phyloP scores from a whole-genome alignment of 352 stramenopile genomes.

The Elongisporangium prolatum region DNA sequence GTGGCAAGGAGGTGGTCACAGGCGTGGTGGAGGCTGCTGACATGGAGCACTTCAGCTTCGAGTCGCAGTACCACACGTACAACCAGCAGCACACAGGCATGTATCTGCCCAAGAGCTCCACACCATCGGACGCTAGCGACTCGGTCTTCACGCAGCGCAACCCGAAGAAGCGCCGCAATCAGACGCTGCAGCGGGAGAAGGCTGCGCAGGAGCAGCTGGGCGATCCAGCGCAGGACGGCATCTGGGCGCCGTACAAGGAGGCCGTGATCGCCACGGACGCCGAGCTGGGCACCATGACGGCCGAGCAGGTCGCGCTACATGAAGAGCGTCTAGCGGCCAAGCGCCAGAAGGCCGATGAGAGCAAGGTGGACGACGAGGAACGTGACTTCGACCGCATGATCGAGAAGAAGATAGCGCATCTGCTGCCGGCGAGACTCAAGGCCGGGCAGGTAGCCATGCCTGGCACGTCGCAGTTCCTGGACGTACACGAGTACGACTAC shows the following conservation, averaged over 20 bases:
- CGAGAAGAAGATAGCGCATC: slow-evolving; percentile 79
- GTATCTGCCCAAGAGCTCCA: slow-evolving; percentile 17
- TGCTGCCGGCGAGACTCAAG: slow-evolving; percentile 64
- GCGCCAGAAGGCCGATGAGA: slow-evolving; percentile 46
- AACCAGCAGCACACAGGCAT: slow-evolving; percentile 40
- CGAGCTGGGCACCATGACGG: slow-evolving; percentile 43
- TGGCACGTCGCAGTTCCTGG: slow-evolving; percentile 85
- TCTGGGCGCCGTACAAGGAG: slow-evolving; percentile 65
- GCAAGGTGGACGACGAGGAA: slow-evolving; percentile 63
- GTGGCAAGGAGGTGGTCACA: slow-evolving; percentile 71
- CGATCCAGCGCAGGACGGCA: slow-evolving; percentile 30
- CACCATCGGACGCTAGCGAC: slow-evolving; percentile 17
- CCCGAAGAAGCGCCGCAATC: slow-evolving; percentile 37
- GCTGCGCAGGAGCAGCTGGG: slow-evolving; percentile 39
- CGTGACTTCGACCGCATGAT: slow-evolving; percentile 87
- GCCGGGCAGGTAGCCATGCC: slow-evolving; percentile 60
- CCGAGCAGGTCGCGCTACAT: slow-evolving; percentile 44
- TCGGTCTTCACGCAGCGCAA: slow-evolving; percentile 31
- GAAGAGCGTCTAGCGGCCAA: slow-evolving; percentile 56
- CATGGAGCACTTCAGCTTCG: slow-evolving; percentile 77
- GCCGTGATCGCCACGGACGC: slow-evolving; percentile 40
- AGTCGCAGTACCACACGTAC: slow-evolving; percentile 76
- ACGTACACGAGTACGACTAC: slow-evolving; percentile 92
- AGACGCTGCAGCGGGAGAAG: slow-evolving; percentile 25
- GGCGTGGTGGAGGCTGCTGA: slow-evolving; percentile 65